Evolutionary conservation across 495 filamentous ascomycete genomes (phyloP).

Genomic region (Talaromyces liani): DNA sequence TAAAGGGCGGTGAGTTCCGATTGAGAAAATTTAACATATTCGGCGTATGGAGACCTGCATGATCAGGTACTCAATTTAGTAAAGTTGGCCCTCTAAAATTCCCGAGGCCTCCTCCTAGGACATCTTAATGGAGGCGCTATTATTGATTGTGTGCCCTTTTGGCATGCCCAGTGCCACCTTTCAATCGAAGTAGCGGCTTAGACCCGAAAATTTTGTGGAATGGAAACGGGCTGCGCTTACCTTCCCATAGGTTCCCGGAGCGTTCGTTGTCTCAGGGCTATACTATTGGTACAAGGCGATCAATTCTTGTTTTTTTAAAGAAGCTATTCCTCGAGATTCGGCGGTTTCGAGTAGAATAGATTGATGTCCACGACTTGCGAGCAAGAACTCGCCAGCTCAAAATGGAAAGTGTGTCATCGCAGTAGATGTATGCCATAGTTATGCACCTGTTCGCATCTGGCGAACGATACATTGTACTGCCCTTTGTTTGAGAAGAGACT

Average conservation of each 20-base stretch:
- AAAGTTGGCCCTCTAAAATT: background rate
- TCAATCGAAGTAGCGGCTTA: background rate
- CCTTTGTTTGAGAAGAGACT: background rate
- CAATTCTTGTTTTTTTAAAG: background rate
- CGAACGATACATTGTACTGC: background rate
- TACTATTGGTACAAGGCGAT: background rate
- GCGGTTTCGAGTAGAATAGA: background rate
- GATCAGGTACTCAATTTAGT: background rate
- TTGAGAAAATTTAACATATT: background rate
- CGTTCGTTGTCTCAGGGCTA: background rate
- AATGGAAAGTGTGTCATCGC: background rate
- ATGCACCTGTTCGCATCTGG: background rate
- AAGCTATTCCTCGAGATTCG: background rate
- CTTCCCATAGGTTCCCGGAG: background rate
- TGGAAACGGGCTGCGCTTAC: background rate
- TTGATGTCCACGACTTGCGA: background rate
- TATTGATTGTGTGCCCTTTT: background rate
- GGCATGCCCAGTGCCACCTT: background rate
- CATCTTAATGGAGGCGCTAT: background rate
- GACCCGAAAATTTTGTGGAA: background rate
- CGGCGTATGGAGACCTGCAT: constrained; percentile 7
- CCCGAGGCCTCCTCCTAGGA: background rate
- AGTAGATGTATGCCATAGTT: background rate
- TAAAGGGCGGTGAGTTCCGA: constrained; percentile 8
- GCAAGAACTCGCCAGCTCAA: background rate